A percentile compares a stretch with the other conserved stretches of the same genome.
Evolutionary conservation across 2,329 filamentous ascomycete genomes (phyloP).

Genomic region (Ceratocystis colombiana): DNA sequence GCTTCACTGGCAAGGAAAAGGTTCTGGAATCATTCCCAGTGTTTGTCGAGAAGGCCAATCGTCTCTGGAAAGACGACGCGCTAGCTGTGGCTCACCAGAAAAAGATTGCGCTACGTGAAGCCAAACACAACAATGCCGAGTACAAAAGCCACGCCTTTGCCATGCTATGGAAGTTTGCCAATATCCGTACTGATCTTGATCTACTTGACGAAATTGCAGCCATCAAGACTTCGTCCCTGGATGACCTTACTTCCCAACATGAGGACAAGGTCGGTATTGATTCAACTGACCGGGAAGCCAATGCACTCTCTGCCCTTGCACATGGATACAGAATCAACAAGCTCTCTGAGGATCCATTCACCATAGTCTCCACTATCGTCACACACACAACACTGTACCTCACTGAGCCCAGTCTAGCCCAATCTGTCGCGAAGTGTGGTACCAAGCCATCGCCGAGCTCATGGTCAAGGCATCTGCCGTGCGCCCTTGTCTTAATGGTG

Average conservation of each 20-base stretch:
- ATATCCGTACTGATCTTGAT: conserved; percentile 56
- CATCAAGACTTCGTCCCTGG: conserved; percentile 54
- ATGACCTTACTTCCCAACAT: conserved; percentile 41
- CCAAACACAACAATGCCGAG: conserved; percentile 77
- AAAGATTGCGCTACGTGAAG: conserved; percentile 75
- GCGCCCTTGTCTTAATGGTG: conserved; percentile 26
- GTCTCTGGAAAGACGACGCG: conserved; percentile 46
- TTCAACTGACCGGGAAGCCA: conserved; percentile 32
- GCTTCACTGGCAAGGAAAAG: conserved; percentile 83
- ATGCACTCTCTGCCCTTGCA: conserved; percentile 43
- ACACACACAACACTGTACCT: conserved; percentile 37
- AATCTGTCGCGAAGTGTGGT: conserved; percentile 45
- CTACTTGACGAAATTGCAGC: conserved; percentile 56
- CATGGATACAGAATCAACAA: conserved; percentile 40
- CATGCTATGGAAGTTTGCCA: conserved; percentile 62
- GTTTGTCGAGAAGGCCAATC: conserved; percentile 57
- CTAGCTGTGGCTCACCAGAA: conserved; percentile 55
- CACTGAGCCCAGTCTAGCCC: conserved; percentile 33
- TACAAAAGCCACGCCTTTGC: conserved; percentile 70
- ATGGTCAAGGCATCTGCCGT: conserved; percentile 32
- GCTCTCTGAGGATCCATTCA: conserved; percentile 34
- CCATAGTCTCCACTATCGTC: conserved; percentile 36
- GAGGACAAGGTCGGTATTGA: conserved; percentile 63
- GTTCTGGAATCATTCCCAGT: conserved; percentile 69
- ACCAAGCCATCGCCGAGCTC: conserved; percentile 40